Percentiles rank a stretch among this genome's conserved stretches.
phyloP scores from a whole-genome alignment of 1,284 basidiomycete genomes.

The Papiliotrema nemorosa region DNA sequence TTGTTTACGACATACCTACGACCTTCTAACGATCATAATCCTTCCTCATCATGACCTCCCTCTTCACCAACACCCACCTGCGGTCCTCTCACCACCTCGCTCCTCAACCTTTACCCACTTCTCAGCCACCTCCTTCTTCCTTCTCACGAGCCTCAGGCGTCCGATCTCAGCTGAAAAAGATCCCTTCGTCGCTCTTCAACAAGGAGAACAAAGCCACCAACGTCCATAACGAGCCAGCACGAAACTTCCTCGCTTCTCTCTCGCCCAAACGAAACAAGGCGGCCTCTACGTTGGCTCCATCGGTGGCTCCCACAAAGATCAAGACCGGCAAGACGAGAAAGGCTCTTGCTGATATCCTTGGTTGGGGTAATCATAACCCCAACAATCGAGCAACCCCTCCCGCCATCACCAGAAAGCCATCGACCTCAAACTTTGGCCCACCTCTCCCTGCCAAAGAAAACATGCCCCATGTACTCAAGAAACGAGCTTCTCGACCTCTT shows the following conservation, averaged over 20 bases:
- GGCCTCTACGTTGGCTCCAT: constrained; percentile 15
- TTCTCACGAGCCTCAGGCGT: constrained; percentile 7
- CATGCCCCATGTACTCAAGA: constrained; percentile 8
- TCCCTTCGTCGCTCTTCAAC: constrained; percentile 37
- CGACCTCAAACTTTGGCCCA: constrained; percentile 6
- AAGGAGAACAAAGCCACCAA: constrained; percentile 9
- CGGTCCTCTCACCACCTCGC: constrained; percentile 16
- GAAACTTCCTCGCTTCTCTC: constrained; percentile 8
- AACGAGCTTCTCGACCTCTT: constrained; percentile 5
- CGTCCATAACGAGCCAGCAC: neutral
- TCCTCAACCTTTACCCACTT: neutral
- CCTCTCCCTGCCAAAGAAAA: constrained; percentile 6
- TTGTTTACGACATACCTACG: neutral
- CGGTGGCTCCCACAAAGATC: neutral
- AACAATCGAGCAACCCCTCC: constrained; percentile 1
- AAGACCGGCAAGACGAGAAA: constrained; percentile 29
- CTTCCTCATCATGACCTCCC: constrained; percentile 1
- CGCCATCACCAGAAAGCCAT: neutral
- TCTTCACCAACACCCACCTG: constrained; percentile 13
- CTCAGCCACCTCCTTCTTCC: neutral
- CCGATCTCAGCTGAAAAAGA: constrained; percentile 26
- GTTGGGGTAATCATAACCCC: constrained; percentile 23
- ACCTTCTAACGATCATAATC: neutral
- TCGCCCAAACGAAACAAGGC: constrained; percentile 9
- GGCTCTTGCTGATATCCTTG: constrained; percentile 32